phyloP scores from a whole-genome alignment of 345 rosid species.

The Populus ilicifolia region DNA sequence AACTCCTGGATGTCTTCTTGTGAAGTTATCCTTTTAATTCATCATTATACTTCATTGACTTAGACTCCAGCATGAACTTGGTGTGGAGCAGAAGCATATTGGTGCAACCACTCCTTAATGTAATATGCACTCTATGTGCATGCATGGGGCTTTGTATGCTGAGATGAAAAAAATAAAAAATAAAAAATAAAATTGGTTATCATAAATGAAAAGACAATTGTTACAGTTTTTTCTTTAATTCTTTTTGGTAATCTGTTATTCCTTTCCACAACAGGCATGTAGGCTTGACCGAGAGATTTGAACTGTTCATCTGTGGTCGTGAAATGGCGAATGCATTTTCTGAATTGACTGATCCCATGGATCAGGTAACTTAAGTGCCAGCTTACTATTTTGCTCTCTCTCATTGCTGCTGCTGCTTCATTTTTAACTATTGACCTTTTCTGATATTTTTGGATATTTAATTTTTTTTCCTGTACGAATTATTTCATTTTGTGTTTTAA shows the following conservation, averaged over 20 bases:
- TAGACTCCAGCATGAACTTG: background rate
- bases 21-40: background rate
- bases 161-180: background rate
- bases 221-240: background rate
- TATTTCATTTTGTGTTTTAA: background rate
- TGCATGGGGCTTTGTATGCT: background rate
- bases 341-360: slow-evolving; percentile 88
- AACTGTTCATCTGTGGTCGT: slow-evolving; percentile 91
- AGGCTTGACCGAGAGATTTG: slow-evolving; percentile 92
- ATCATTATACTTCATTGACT: background rate
- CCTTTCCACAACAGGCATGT: slow-evolving; percentile 34
- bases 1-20: background rate
- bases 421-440: background rate
- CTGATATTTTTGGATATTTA: background rate
- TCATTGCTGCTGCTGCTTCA: background rate
- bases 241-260: background rate
- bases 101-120: background rate
- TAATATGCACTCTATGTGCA: no score
- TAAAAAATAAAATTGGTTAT: no score
- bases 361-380: slow-evolving; percentile 55
- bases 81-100: background rate
- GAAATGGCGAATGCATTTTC: slow-evolving; percentile 97
- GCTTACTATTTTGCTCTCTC: background rate
- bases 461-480: background rate
- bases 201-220: no score